Evolutionary conservation across 179 eudicot species (phyloP), one percentile per base, ranked within the genome.

Genomic region (Camellia oleifera): DNA sequence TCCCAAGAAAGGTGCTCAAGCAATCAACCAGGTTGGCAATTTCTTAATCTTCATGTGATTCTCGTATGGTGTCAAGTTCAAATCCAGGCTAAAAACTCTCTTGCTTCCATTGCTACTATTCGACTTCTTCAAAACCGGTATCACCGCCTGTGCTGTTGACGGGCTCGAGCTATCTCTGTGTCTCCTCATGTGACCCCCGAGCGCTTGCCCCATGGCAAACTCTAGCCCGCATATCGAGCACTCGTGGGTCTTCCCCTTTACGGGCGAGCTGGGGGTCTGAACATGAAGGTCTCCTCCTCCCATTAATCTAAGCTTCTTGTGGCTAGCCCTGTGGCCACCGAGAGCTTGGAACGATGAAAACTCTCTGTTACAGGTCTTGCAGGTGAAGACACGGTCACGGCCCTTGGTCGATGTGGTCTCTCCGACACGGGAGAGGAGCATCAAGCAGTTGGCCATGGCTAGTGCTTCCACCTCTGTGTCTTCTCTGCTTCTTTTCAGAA

Each of bases 171-270:
- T 13, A 7, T 17, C 57, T 5, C 82, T 70, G 80, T 89, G 92
- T 11, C 89, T 60, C 45, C 92, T 78, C 92, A 89, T 89, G 77
- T 89, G 92, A 0, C 92, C 92, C 0, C 92, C 92, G 17, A 89
- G 78, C 0, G 92, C 92, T 44, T 89, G 92, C 1, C 92, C 91
- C 0, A 84, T 81, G 2, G 85, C 74, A 53, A 89, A 89, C 77
- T 85, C 88, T 17, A 73, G 45, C n/a, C 91, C 89, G 32, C 92
- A 89, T 0, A 86, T 80, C 0, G 82, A 79, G 71, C 92, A 89
- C 83, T 85, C 89, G 64, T 89, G 92, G 0, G 63, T 58, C 80
- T 83, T 89, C 0, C 65, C 44, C 78, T 80, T 81, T 3, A 48
- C 63, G 1, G 80, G 74, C 45, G 85, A 66, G 9, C 50, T 8